Evolutionary conservation across 345 rosid species (phyloP).

Genomic region (Salix arbutifolia): DNA sequence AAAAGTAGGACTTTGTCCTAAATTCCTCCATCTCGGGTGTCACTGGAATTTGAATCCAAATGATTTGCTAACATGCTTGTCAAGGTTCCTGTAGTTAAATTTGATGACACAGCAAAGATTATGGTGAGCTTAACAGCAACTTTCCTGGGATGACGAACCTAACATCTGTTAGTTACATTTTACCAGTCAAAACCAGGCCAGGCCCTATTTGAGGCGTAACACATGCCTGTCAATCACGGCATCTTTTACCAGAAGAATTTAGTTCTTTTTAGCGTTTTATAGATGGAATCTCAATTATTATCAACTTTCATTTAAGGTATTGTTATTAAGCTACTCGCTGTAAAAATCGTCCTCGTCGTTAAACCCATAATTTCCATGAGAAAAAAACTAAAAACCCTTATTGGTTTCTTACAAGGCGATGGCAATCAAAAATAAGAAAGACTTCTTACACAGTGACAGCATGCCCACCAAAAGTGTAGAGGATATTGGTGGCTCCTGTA

Average conservation of each 20-base stretch:
- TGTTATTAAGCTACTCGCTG: not conserved
- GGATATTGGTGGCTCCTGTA: conserved; percentile 86
- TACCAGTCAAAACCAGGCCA: not conserved
- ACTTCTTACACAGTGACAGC: conserved; percentile 78
- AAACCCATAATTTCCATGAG: not conserved
- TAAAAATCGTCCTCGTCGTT: not conserved
- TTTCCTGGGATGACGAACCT: not conserved
- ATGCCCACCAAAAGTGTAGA: conserved; percentile 87
- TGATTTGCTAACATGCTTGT: not conserved
- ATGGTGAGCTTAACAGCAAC: not conserved
- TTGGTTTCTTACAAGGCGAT: not conserved
- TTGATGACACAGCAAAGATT: not conserved
- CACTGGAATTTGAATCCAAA: not conserved
- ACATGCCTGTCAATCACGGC: not conserved
- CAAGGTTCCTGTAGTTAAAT: not conserved
- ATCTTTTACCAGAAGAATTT: not conserved
- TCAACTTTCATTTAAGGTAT: not conserved
- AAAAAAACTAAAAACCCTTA: not conserved
- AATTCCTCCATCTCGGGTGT: not conserved
- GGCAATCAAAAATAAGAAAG: not conserved
- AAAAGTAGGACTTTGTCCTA: not conserved
- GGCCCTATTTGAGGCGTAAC: not conserved
- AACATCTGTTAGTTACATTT: not conserved
- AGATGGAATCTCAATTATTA: not conserved
- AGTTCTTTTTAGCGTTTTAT: not conserved